Evolutionary conservation across 371 early-diverging fungal genomes (phyloP), one percentile per base, ranked within the genome.

Genomic region (Mycotypha africana): DNA sequence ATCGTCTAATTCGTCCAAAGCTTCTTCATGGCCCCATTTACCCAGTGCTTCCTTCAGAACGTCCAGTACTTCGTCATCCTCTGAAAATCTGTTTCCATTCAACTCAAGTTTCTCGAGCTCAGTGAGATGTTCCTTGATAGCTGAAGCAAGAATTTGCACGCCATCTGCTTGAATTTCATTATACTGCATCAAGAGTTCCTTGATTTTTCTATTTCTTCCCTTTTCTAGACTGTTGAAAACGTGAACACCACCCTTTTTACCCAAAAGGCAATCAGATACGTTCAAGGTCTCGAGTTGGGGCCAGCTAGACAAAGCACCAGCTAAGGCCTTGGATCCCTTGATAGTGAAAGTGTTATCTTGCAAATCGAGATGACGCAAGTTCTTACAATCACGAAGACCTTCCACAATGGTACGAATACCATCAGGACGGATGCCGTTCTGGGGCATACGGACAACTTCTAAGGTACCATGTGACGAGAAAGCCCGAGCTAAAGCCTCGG

Each of bases 261-360:
- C 79, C 36, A 96, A 68, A 38, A 96, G 68, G 64, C 96, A 95
- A 51, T 98, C 98, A 33, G 93, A 91, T 21, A 96, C 64, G 62
- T 96, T 91, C 21, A 98, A 74, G 8, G 65, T 53, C 41, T 78
- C 76, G 28, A 98, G 64, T 0, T 85, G 51, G n/a, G 81, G 71
- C 95, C 95, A 95, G 22, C 65, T 56, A 8, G 79, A 66, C 32
- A 98, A 62, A 6, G 86, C 89, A 9, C 63, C 54, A 7, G 95
- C 91, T 38, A 97, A 74, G 1, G 93, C 93, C 15, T 56, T 51
- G 28, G 91, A 82, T 10, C 97, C 98, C 23, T 64, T 65, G 28
- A 70, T 75, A 1, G 94, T 94, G 41, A 98, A 95, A 0, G 97
- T 96, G 69, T 98, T 98, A 64, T 98, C 98, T 65, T 97, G 95